phyloP scores from a whole-genome alignment of 2,329 filamentous ascomycete genomes.

The Byssochlamys sp. region DNA sequence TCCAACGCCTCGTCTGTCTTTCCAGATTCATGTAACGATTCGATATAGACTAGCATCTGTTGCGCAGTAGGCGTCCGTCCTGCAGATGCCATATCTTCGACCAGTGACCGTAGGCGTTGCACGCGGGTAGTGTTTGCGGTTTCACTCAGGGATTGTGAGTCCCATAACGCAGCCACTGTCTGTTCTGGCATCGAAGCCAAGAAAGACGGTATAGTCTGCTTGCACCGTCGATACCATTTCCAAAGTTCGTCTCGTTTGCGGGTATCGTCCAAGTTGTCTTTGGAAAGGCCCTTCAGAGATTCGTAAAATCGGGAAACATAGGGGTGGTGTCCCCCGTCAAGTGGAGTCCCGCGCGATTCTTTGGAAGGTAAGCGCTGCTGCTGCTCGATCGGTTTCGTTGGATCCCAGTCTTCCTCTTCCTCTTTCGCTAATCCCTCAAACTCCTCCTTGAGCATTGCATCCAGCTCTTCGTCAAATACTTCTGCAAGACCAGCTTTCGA shows the following conservation, averaged over 20 bases:
- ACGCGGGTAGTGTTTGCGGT: constrained; percentile 42
- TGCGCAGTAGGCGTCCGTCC: constrained; percentile 46
- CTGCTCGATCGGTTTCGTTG: constrained; percentile 12
- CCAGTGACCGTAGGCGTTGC: constrained; percentile 51
- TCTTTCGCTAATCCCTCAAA: constrained; percentile 28
- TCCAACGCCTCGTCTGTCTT: constrained; percentile 52
- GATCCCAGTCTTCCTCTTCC: constrained; percentile 27
- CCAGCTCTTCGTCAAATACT: constrained; percentile 33
- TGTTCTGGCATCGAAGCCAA: constrained; percentile 50
- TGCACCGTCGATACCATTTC: constrained; percentile 44
- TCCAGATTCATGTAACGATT: constrained; percentile 57
- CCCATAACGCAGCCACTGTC: constrained; percentile 60
- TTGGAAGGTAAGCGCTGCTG: constrained; percentile 10
- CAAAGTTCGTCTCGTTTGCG: constrained; percentile 30
- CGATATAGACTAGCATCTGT: constrained; percentile 58
- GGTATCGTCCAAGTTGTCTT: constrained; percentile 18
- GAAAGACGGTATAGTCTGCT: constrained; percentile 35
- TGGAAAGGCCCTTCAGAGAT: constrained; percentile 22
- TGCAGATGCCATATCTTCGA: constrained; percentile 56
- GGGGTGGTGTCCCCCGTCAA: constrained; percentile 26
- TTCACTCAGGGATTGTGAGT: constrained; percentile 41
- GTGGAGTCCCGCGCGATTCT: constrained; percentile 22
- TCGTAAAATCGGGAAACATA: constrained; percentile 34
- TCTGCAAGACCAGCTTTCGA: constrained; percentile 22
- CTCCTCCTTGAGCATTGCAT: constrained; percentile 30